Evolutionary conservation across 2,329 filamentous ascomycete species (phyloP).

Genomic region (Trichoderma koningiopsis): DNA sequence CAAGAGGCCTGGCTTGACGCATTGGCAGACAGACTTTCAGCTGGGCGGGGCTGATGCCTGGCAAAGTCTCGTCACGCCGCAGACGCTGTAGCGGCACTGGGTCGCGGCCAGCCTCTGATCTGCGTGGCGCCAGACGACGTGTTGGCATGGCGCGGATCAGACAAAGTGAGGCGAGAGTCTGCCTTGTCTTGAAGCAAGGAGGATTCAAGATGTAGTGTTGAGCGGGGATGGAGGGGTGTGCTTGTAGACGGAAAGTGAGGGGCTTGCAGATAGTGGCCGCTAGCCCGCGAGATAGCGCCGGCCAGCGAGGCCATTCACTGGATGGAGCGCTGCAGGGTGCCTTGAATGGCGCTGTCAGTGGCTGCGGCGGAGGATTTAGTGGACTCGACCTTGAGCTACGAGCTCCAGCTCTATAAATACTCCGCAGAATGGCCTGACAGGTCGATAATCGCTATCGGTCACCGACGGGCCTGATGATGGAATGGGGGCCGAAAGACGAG

Average conservation of each 20-base stretch:
- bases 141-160: neutral
- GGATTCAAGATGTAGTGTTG: neutral
- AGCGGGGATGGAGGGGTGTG: neutral
- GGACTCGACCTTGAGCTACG: constrained; percentile 1
- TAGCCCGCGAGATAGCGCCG: constrained; percentile 13
- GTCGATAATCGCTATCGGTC: neutral
- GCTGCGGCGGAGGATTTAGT: constrained; percentile 8
- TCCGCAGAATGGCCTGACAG: neutral
- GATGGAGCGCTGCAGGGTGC: constrained; percentile 11
- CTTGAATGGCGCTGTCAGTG: neutral
- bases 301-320: constrained; percentile 31
- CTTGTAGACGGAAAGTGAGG: neutral
- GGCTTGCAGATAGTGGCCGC: constrained; percentile 1
- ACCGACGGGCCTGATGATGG: neutral
- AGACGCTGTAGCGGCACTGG: neutral
- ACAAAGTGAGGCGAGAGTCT: constrained; percentile 20
- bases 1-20: neutral
- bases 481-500: neutral
- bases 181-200: constrained; percentile 16
- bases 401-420: constrained; percentile 7
- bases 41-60: constrained; percentile 25
- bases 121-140: constrained; percentile 1
- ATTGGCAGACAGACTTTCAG: constrained; percentile 5
- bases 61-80: constrained; percentile 13
- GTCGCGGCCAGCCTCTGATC: neutral